A percentile compares a stretch with the other conserved stretches of the same genome.
Evolutionary conservation across 2,329 filamentous ascomycete genomes (phyloP).

Genomic region (Lecanosticta acicola): DNA sequence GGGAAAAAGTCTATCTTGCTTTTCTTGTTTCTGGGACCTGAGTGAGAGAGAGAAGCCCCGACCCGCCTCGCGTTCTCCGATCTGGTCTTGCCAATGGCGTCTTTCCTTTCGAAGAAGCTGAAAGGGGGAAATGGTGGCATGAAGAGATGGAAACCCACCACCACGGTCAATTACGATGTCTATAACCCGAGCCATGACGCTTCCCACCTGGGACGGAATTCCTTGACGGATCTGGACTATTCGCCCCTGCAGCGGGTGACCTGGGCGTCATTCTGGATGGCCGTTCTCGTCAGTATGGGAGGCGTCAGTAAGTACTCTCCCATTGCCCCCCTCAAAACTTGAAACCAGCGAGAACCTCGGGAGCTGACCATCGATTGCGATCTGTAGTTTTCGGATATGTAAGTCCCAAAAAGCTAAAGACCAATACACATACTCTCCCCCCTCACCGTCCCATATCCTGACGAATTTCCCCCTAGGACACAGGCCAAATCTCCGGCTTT

Average conservation of each 20-base stretch:
- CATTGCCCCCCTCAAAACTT: not conserved
- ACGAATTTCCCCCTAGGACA: conserved; percentile 40
- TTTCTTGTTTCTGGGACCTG: no score
- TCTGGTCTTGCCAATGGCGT: no score
- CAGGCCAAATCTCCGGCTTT: conserved; percentile 58
- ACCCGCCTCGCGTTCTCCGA: no score
- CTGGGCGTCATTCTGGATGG: conserved; percentile 29
- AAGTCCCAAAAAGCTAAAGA: no score
- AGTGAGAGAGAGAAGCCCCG: no score
- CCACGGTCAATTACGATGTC: conserved; percentile 14
- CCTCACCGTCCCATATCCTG: no score
- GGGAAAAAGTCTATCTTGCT: not conserved
- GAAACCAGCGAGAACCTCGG: no score
- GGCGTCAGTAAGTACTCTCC: conserved; percentile 26
- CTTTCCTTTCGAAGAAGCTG: not conserved
- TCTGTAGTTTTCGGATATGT: conserved; percentile 11
- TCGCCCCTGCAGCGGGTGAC: conserved; percentile 14
- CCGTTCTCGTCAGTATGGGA: conserved; percentile 32
- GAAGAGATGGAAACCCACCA: conserved; percentile 3
- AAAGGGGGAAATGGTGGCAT: not conserved
- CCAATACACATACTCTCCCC: no score
- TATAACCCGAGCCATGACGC: conserved; percentile 9
- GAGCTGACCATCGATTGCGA: conserved; percentile 27
- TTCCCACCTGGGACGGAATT: conserved; percentile 10
- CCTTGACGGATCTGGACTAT: conserved; percentile 14